Percentiles rank a stretch among this genome's conserved stretches.
Evolutionary conservation across 2,329 filamentous ascomycete species (phyloP).

Genomic region (Colletotrichum horii): DNA sequence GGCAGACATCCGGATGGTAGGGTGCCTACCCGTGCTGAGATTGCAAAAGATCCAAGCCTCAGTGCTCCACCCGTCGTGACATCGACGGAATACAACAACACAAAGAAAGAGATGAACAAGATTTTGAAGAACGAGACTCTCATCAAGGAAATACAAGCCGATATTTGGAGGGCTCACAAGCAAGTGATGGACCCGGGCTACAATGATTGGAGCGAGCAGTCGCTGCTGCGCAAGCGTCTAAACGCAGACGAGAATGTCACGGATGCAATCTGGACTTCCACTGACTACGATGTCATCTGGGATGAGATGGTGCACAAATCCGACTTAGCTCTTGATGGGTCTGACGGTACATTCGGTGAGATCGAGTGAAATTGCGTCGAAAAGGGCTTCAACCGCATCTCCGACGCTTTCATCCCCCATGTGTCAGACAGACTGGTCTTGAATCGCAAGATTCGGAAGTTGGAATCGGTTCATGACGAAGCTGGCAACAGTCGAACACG

Average conservation of each 20-base stretch:
- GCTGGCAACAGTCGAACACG: neutral
- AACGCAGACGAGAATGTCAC: conserved; percentile 57
- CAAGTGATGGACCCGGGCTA: conserved; percentile 50
- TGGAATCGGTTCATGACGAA: conserved; percentile 46
- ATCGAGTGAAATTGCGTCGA: conserved; percentile 26
- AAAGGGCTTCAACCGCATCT: conserved; percentile 55
- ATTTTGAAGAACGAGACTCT: neutral
- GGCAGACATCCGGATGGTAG: conserved; percentile 54
- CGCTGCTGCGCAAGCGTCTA: conserved; percentile 44
- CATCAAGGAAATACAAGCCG: conserved; percentile 37
- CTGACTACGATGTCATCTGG: conserved; percentile 37
- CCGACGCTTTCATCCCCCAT: conserved; percentile 65
- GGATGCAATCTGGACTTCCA: conserved; percentile 36
- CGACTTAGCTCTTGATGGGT: conserved; percentile 34
- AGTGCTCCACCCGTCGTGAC: conserved; percentile 29
- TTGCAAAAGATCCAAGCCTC: conserved; percentile 49
- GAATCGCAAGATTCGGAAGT: conserved; percentile 58
- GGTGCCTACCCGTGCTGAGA: conserved; percentile 55
- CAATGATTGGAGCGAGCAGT: conserved; percentile 60
- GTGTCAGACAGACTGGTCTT: conserved; percentile 62
- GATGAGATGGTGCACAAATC: conserved; percentile 37
- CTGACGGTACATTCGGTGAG: conserved; percentile 26
- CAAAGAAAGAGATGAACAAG: conserved; percentile 30
- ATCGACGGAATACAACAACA: conserved; percentile 28
- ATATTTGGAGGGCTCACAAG: conserved; percentile 46